These are phyloP conservation scores for Limnanthes douglasii DNA, from an alignment of 345 rosid genomes.

Conservation along the genomic window DNA sequence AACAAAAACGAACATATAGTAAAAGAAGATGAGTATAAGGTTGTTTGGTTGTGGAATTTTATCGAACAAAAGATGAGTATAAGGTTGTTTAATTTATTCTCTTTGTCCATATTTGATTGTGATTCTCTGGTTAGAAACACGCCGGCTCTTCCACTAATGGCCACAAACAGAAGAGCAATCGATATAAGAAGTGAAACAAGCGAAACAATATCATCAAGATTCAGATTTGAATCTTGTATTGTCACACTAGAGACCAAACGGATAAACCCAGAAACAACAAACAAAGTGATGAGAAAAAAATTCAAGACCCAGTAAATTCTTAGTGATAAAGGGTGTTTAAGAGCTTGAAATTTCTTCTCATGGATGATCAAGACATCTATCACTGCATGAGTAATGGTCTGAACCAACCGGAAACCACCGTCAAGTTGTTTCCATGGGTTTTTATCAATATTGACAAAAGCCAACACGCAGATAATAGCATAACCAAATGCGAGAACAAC, in stretches of 20 bases:
- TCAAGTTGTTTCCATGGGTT: conserved; percentile 24
- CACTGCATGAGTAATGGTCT: conserved; percentile 39
- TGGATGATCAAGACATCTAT: conserved; percentile 37
- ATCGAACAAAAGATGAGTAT: too few species aligned
- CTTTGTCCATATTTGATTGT: too few species aligned
- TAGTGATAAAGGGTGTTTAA: conserved; percentile 34
- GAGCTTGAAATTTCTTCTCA: conserved; percentile 41
- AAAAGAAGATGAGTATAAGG: too few species aligned
- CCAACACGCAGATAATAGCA: conserved; percentile 19
- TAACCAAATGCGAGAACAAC: conserved; percentile 20
- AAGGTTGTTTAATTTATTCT: too few species aligned
- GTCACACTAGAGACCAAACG: conserved; percentile 16
- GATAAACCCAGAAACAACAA: conserved; percentile 25
- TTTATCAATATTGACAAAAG: conserved; percentile 15
- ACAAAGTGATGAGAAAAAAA: conserved; percentile 20
- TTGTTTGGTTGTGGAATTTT: too few species aligned
- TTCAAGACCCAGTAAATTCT: conserved; percentile 38
- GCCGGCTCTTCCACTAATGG: conserved; percentile 48
- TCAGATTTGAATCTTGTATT: conserved; percentile 10
- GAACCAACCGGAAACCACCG: conserved; percentile 37
- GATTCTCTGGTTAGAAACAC: conserved; percentile 10
- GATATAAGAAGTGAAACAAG: conserved; percentile 28
- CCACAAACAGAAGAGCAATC: conserved; percentile 22
- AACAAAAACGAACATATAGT: too few species aligned
- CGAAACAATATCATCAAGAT: conserved; percentile 31